Evolutionary conservation across 257 asterid species (phyloP), one percentile per base, ranked within the genome.

Genomic region (Plantago elongata): DNA sequence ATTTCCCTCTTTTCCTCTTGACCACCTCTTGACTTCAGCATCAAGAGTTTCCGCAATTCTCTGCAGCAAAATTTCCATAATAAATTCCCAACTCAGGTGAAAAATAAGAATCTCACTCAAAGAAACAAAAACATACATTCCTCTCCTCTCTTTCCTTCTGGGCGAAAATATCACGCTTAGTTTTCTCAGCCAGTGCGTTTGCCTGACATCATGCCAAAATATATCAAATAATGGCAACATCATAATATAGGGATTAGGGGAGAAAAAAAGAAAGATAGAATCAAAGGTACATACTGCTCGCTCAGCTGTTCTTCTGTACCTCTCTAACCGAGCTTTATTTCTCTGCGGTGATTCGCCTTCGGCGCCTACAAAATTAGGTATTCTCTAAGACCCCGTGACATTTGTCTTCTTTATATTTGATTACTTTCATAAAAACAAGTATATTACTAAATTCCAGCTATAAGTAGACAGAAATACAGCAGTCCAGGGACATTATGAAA

Each of bases 11-110:
- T 91, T 91, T 68, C 96, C 96, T 67, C 78, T 79, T 55, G 96
- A 84, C 96, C 98, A 91, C 78, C 95, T 84, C 82, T 77, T 91
- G 66, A 88, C 89, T 73, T 91, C 98, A 81, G 79, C 84, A 77
- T 89, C 98, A 71, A 92, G 72, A 68, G 69, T 57, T 77, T 86
- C 97, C 11, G 97, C 86, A 51, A 86, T 79, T 72, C 89, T 88
- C 98, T 92, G 95, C 82, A 81, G 17, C 69, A 51, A 62, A 62
- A 43, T 54, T 73, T 60, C 49, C 38, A 29, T 79, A 18, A 79
- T 78, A 66, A 68, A 72, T 56, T 69, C 50, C 57, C 56, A 58
- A 66, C 66, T 46, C 18, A 65, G 37, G 57, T 51, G 67, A 62
- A 59, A 63, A 13, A 63, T 59, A 52, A 69, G 67, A 66, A 74